Evolutionary conservation across 2,329 filamentous ascomycete species (phyloP).

Genomic region (Apiospora saccharicola): DNA sequence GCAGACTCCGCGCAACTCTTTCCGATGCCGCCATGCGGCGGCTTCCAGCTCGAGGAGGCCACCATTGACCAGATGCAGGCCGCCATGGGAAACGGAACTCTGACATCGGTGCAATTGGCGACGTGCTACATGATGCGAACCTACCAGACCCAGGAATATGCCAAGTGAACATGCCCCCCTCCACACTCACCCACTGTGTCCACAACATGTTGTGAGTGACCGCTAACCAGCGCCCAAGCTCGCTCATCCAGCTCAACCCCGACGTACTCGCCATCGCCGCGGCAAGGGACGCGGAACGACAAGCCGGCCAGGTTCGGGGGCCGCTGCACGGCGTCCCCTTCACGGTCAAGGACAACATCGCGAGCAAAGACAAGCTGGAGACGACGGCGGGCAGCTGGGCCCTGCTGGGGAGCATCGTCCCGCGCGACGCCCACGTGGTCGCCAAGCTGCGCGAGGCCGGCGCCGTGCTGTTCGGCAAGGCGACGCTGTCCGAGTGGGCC

Average conservation of each 20-base stretch:
- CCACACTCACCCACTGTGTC: background rate
- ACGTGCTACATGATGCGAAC: slow-evolving; percentile 69
- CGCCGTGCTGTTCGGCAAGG: slow-evolving; percentile 73
- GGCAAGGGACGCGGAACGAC: slow-evolving; percentile 66
- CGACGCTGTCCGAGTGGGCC: slow-evolving; percentile 77
- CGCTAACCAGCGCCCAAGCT: slow-evolving; percentile 42
- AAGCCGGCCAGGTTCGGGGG: slow-evolving; percentile 62
- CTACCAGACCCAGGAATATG: slow-evolving; percentile 68
- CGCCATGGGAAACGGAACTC: slow-evolving; percentile 58
- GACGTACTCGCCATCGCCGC: slow-evolving; percentile 69
- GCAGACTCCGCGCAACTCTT: slow-evolving; percentile 54
- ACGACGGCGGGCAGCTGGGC: slow-evolving; percentile 71
- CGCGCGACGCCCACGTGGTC: slow-evolving; percentile 54
- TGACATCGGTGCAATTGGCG: slow-evolving; percentile 66
- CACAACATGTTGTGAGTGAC: background rate
- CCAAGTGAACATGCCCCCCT: slow-evolving; percentile 56
- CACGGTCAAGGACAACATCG: slow-evolving; percentile 77
- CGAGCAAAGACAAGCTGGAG: slow-evolving; percentile 72
- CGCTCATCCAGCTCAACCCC: slow-evolving; percentile 72
- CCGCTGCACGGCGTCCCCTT: slow-evolving; percentile 80
- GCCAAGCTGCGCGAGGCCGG: slow-evolving; percentile 46
- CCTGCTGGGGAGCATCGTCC: slow-evolving; percentile 69
- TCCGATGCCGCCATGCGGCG: slow-evolving; percentile 68
- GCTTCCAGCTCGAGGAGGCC: slow-evolving; percentile 70
- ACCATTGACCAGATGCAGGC: slow-evolving; percentile 72